Conservation (phyloP, 139 green algal genomes). For the Pseudopediastrum boryanum region DNA sequence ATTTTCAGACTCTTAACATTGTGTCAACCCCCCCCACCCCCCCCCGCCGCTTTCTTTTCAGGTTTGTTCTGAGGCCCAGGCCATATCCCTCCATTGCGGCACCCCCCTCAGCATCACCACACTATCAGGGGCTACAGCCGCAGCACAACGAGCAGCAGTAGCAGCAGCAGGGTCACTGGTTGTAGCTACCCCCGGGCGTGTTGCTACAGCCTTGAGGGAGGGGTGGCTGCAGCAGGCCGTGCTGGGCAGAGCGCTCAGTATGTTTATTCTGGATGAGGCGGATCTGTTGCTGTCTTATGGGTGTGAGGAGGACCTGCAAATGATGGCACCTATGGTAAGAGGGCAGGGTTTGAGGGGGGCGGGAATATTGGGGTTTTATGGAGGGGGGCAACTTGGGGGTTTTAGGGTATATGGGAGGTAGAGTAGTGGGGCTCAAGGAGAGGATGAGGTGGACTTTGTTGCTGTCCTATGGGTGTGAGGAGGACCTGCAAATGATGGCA, state of each 20-base stretch:
- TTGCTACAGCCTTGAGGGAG: constrained; percentile 60
- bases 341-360: too few relatives aligned
- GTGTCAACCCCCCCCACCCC: neutral
- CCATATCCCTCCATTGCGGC: constrained; percentile 28
- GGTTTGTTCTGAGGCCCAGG: constrained; percentile 20
- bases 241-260: constrained; percentile 55
- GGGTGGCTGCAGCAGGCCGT: constrained; percentile 50
- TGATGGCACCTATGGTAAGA: too few relatives aligned
- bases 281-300: constrained; percentile 95
- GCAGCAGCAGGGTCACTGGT: constrained; percentile 14
- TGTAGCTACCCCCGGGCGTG: constrained; percentile 39
- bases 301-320: constrained; percentile 85
- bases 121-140: constrained; percentile 14
- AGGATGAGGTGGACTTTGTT: constrained; percentile 96
- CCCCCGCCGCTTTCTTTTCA: neutral
- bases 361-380: too few relatives aligned
- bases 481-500: constrained; percentile 82
- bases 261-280: constrained; percentile 93
- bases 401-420: too few relatives aligned
- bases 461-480: constrained; percentile 90
- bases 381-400: too few relatives aligned
- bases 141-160: constrained; percentile 16
- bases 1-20: neutral
- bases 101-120: constrained; percentile 6
- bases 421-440: too few relatives aligned